phyloP scores from a whole-genome alignment of 768 basidiomycete genomes.

The Mrakia frigida region DNA sequence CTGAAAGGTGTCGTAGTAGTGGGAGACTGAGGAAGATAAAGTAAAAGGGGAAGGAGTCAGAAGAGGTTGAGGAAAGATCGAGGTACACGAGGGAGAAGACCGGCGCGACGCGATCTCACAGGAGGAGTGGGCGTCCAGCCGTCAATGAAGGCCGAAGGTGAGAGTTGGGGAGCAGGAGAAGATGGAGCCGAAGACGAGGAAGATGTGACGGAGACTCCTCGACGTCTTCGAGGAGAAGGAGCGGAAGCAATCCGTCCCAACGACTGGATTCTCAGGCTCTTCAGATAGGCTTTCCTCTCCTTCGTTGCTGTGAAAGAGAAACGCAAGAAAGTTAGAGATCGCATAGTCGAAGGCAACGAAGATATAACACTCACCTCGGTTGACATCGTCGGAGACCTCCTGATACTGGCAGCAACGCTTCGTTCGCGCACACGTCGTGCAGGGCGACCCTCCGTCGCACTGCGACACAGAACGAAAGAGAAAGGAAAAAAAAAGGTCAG shows the following conservation, averaged over 20 bases:
- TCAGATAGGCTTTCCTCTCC: slow-evolving; percentile 40
- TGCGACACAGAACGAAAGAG: not conserved
- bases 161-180: not conserved
- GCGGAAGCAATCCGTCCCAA: not conserved
- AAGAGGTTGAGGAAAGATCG: not conserved
- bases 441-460: slow-evolving; percentile 40
- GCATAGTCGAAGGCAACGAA: not conserved
- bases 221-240: not conserved
- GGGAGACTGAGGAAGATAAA: not conserved
- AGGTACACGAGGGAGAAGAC: not conserved
- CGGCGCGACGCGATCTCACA: not conserved
- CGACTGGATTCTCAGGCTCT: slow-evolving; percentile 34
- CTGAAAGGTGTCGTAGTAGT: slow-evolving; percentile 16
- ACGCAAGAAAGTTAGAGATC: not conserved
- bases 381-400: slow-evolving; percentile 42
- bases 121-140: slow-evolving; percentile 13
- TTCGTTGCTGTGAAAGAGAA: slow-evolving; percentile 29
- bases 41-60: not conserved
- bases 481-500: not conserved
- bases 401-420: slow-evolving; percentile 39
- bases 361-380: slow-evolving; percentile 30
- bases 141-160: not conserved
- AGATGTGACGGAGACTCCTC: not conserved
- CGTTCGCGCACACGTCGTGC: slow-evolving; percentile 40
- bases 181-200: not conserved